Evolutionary conservation across 176 grass and related monocot genomes (phyloP).

Genomic region (Pharus latifolius): DNA sequence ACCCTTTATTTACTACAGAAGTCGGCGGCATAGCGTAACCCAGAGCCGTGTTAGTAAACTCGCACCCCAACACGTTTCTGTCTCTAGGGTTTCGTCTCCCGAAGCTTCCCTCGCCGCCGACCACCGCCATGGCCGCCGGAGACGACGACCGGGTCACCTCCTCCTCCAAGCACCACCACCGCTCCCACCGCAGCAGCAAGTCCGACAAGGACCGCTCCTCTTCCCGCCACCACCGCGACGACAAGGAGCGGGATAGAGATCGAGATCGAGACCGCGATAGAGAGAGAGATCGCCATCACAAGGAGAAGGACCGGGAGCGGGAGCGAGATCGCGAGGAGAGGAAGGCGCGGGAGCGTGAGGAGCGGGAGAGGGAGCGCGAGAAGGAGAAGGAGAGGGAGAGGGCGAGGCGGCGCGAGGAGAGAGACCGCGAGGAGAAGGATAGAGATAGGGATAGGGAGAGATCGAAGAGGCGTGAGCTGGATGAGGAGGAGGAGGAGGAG

Average conservation of each 20-base stretch:
- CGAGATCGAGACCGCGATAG: constrained; percentile 4
- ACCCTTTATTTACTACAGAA: no score
- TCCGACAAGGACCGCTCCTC: constrained; percentile 29
- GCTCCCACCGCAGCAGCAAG: background rate
- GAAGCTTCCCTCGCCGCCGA: background rate
- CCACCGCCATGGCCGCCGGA: constrained; percentile 22
- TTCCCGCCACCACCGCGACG: constrained; percentile 13
- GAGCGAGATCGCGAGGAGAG: background rate
- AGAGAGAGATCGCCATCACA: background rate
- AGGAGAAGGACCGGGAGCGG: background rate
- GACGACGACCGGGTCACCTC: constrained; percentile 19
- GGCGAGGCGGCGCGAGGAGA: constrained; percentile 39
- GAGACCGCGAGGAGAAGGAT: constrained; percentile 34
- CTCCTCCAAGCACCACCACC: constrained; percentile 31
- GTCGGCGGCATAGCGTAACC: no score
- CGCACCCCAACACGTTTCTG: background rate
- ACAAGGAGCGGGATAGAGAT: constrained; percentile 10
- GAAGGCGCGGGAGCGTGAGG: constrained; percentile 19
- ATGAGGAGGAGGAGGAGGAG: constrained; percentile 30
- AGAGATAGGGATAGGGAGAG: constrained; percentile 29
- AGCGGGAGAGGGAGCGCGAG: constrained; percentile 21
- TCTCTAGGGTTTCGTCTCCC: constrained; percentile 27
- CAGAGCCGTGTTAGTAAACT: no score
- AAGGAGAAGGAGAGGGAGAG: constrained; percentile 26
- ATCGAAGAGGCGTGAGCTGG: constrained; percentile 35